Evolutionary conservation across 176 grass and related monocot genomes (phyloP), one percentile per base, ranked within the genome.

Genomic region (Oropetium thomaeum): DNA sequence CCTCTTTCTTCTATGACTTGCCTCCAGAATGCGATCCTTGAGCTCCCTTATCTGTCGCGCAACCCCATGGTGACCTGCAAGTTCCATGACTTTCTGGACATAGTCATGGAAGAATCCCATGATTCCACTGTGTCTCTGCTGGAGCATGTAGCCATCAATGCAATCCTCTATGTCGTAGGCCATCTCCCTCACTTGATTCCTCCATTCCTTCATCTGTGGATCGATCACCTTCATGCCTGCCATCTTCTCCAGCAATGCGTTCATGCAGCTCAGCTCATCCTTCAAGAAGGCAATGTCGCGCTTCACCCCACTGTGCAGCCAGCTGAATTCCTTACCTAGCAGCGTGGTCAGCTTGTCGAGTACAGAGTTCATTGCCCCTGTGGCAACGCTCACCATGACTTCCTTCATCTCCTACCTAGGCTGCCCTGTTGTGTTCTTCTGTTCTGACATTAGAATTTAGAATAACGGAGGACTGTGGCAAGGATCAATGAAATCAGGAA

Each of bases 351-450:
- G 66, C 54, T 71, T 79, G 37, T 55, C 51, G 16, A 73, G 49
- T 17, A 73, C 49, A 44, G 70, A 73, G 51, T 73, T 75, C 55
- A 75, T 75, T 1, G 14, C 77, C 38, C 78, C 78, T 1, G 65
- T 79, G 37, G 77, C 51, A 32, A 58, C 52, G 27, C 38, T 47
- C 29, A 79, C 77, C 77, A 79, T 58, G 65, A 39, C 7, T 10
- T 52, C 37, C 7, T 67, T 48, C 77, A 79, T 79, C 64, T 63
- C 48, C 20, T 25, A 1, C 48, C 31, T 37, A 3, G n/a, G 4
- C 7, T 34, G 16, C n/a, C 1, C 9, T 57, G 53, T 57, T 57
- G 0, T n/a, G 27, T 32, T n/a, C 14, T 47, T 32, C 42, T 69
- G 40, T 25, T 26, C 40, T 45, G 27, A n/a, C n/a, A n/a, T 29